These are phyloP conservation scores for Sporisorium reilianum DNA, from an alignment of 1,284 basidiomycete species.

Conservation along the genomic window DNA sequence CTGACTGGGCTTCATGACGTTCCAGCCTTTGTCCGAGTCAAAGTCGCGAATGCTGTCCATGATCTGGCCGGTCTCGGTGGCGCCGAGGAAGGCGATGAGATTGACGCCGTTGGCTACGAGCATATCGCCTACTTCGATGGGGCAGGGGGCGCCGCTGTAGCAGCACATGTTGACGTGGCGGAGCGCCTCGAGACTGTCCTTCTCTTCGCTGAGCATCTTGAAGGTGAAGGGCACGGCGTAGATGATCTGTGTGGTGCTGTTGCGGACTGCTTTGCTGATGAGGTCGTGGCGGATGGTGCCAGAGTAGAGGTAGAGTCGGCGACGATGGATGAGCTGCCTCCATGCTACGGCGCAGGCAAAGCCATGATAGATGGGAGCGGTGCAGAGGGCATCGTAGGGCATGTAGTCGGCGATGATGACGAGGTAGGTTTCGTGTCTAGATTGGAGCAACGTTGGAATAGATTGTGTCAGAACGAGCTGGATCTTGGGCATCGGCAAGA, in stretches of 20 bases:
- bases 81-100: slow-evolving; percentile 75
- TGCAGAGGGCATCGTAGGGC: slow-evolving; percentile 32
- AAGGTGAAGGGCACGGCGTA: slow-evolving; percentile 71
- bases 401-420: slow-evolving; percentile 24
- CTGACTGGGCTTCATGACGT: slow-evolving; percentile 72
- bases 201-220: slow-evolving; percentile 74
- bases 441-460: not conserved
- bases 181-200: slow-evolving; percentile 72
- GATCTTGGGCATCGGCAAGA: not conserved
- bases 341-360: slow-evolving; percentile 36
- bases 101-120: slow-evolving; percentile 74
- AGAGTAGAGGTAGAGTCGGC: slow-evolving; percentile 34
- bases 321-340: slow-evolving; percentile 30
- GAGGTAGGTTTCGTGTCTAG: slow-evolving; percentile 30
- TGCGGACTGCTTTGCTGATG: slow-evolving; percentile 11
- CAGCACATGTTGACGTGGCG: slow-evolving; percentile 73
- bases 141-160: slow-evolving; percentile 70
- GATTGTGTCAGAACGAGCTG: not conserved
- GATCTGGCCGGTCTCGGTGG: slow-evolving; percentile 62
- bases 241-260: slow-evolving; percentile 32
- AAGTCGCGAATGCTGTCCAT: slow-evolving; percentile 73
- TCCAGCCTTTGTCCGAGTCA: slow-evolving; percentile 75
- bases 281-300: slow-evolving; percentile 29
- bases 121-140: slow-evolving; percentile 75
- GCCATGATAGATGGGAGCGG: slow-evolving; percentile 48